A percentile compares a stretch with the other conserved stretches of the same genome.
Evolutionary conservation across 2,329 filamentous ascomycete species (phyloP).

Genomic region (Talaromyces amestolkiae): DNA sequence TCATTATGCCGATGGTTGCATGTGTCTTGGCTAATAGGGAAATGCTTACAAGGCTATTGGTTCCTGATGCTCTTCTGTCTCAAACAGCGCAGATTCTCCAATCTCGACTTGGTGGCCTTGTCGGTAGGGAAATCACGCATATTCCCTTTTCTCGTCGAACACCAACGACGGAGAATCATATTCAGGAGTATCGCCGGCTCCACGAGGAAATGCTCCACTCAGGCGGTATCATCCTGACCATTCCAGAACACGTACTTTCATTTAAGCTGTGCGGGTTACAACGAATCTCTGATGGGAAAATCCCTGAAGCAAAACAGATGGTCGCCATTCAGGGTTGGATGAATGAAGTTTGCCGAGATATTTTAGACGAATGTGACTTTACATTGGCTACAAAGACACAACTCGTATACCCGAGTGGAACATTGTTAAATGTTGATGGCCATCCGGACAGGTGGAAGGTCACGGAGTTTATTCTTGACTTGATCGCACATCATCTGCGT

Average conservation of each 20-base stretch:
- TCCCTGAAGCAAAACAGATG: conserved; percentile 48
- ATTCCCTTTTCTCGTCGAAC: conserved; percentile 60
- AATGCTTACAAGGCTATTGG: conserved; percentile 56
- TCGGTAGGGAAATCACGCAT: conserved; percentile 55
- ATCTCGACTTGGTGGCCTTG: conserved; percentile 55
- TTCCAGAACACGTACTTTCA: conserved; percentile 65
- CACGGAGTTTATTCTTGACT: conserved; percentile 41
- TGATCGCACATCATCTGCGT: conserved; percentile 32
- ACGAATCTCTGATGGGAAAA: conserved; percentile 49
- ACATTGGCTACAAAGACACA: conserved; percentile 56
- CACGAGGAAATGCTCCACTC: conserved; percentile 43
- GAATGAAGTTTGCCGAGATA: conserved; percentile 52
- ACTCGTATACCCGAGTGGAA: conserved; percentile 57
- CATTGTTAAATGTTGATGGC: conserved; percentile 51
- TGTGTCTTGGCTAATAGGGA: conserved; percentile 52
- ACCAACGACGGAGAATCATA: conserved; percentile 27
- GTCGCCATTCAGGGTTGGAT: conserved; percentile 54
- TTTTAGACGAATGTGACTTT: conserved; percentile 64
- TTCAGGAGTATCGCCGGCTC: conserved; percentile 36
- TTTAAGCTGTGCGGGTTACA: conserved; percentile 63
- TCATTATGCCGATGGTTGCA: conserved; percentile 67
- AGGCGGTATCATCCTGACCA: conserved; percentile 56
- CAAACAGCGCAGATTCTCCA: conserved; percentile 61
- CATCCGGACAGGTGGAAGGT: conserved; percentile 54
- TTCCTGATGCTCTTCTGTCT: conserved; percentile 59